Evolutionary conservation across 495 filamentous ascomycete genomes (phyloP).

Genomic region (Daldinia caldariorum): DNA sequence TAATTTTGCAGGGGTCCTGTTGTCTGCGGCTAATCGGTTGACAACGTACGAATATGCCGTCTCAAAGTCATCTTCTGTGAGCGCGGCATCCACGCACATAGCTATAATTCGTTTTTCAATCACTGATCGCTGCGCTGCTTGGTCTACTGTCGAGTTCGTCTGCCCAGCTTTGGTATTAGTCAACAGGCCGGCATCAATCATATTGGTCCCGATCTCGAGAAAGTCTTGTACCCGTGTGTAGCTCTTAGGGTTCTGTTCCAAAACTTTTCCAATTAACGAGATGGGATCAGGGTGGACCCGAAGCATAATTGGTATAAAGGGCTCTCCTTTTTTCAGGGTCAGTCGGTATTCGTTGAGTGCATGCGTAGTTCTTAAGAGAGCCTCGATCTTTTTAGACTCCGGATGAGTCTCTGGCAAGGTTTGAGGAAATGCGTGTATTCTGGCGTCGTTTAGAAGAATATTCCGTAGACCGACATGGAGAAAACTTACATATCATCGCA

Average conservation of each 20-base stretch:
- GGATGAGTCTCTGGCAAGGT: constrained; percentile 67
- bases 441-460: constrained; percentile 45
- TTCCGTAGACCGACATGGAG: not conserved
- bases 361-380: constrained; percentile 87
- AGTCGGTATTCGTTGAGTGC: constrained; percentile 87
- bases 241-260: constrained; percentile 85
- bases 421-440: constrained; percentile 73
- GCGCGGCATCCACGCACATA: constrained; percentile 88
- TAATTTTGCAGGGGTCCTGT: constrained; percentile 26
- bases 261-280: constrained; percentile 81
- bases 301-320: constrained; percentile 90
- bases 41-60: constrained; percentile 96
- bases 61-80: constrained; percentile 90
- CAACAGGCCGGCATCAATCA: constrained; percentile 76
- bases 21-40: constrained; percentile 61
- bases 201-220: constrained; percentile 76
- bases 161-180: constrained; percentile 38
- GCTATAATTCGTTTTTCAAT: constrained; percentile 78
- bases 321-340: constrained; percentile 88
- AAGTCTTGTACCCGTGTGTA: constrained; percentile 91
- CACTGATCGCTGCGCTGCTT: constrained; percentile 42
- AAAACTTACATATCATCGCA: constrained; percentile 80
- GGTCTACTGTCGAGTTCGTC: constrained; percentile 2
- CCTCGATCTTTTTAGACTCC: constrained; percentile 64
- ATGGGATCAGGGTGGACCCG: constrained; percentile 87